Conservation (phyloP, 2,329 filamentous ascomycete species). For the Cercospora brassicicola region DNA sequence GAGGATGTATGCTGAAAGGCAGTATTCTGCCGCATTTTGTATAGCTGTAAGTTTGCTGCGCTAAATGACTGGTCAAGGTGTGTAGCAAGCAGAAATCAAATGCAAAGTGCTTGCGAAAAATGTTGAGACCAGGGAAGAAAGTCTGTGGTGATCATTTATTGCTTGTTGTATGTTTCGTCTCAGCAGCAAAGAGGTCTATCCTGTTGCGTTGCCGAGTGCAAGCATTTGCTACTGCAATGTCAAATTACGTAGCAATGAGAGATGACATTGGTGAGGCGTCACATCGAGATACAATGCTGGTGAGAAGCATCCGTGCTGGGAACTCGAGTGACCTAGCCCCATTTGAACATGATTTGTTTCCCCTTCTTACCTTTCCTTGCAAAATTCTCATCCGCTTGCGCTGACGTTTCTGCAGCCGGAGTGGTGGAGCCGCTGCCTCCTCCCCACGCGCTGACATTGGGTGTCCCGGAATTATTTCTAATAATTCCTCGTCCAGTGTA, state of each 20-base stretch:
- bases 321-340: conserved; percentile 40
- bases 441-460: conserved; percentile 46
- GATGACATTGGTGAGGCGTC: not conserved
- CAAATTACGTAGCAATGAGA: not conserved
- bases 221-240: not conserved
- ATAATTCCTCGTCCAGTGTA: conserved; percentile 50
- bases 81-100: not conserved
- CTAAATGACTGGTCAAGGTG: not conserved
- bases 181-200: not conserved
- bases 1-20: not conserved
- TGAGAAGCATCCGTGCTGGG: not conserved
- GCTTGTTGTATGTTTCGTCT: not conserved
- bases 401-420: conserved; percentile 11
- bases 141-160: not conserved
- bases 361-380: conserved; percentile 53
- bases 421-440: conserved; percentile 32
- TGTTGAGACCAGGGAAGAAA: not conserved
- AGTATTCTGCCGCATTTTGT: not conserved
- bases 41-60: not conserved
- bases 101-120: not conserved
- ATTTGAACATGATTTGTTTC: conserved; percentile 54
- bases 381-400: conserved; percentile 29
- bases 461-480: conserved; percentile 44
- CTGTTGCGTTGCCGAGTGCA: not conserved
- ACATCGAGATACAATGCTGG: not conserved